Evolutionary conservation across 2,329 filamentous ascomycete genomes (phyloP).

Genomic region (Cercospora zeae-maydis): DNA sequence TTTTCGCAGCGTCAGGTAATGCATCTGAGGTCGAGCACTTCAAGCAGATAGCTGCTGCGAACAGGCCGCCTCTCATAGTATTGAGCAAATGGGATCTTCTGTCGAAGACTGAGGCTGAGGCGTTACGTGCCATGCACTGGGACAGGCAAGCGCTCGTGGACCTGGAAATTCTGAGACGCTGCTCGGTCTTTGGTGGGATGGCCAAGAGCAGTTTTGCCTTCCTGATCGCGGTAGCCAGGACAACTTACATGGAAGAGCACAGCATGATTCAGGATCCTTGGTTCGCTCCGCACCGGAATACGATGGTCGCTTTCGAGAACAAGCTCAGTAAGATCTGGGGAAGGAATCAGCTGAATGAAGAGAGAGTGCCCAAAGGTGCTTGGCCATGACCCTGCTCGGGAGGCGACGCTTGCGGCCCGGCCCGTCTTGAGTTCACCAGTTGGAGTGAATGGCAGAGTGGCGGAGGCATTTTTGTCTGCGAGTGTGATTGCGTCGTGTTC

Average conservation of each 20-base stretch:
- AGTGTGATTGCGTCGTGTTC: too few relatives aligned
- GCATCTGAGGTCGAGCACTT: slow-evolving; percentile 39
- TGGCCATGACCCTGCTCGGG: slow-evolving; percentile 1
- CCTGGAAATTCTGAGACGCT: slow-evolving; percentile 47
- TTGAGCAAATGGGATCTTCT: slow-evolving; percentile 45
- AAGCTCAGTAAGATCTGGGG: slow-evolving; percentile 25
- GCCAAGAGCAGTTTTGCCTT: slow-evolving; percentile 45
- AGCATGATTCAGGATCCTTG: slow-evolving; percentile 6
- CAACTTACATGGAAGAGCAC: slow-evolving; percentile 21
- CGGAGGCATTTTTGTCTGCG: too few relatives aligned
- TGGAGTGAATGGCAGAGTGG: too few relatives aligned
- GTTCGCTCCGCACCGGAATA: slow-evolving; percentile 3
- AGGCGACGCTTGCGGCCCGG: not conserved
- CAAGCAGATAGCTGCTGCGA: slow-evolving; percentile 32
- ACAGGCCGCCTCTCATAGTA: slow-evolving; percentile 39
- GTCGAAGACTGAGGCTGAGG: slow-evolving; percentile 34
- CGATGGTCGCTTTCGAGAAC: slow-evolving; percentile 21
- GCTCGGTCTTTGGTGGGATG: slow-evolving; percentile 43
- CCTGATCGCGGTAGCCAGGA: slow-evolving; percentile 45
- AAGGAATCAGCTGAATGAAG: slow-evolving; percentile 21
- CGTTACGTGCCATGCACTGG: slow-evolving; percentile 41
- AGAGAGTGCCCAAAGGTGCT: slow-evolving; percentile 10
- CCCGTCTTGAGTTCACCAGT: too few relatives aligned
- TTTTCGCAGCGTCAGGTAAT: slow-evolving; percentile 45
- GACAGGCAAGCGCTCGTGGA: slow-evolving; percentile 50